A percentile compares a stretch with the other conserved stretches of the same genome.
phyloP scores from a whole-genome alignment of 192 early-diverging fungal species.

The Coemansia sp. region DNA sequence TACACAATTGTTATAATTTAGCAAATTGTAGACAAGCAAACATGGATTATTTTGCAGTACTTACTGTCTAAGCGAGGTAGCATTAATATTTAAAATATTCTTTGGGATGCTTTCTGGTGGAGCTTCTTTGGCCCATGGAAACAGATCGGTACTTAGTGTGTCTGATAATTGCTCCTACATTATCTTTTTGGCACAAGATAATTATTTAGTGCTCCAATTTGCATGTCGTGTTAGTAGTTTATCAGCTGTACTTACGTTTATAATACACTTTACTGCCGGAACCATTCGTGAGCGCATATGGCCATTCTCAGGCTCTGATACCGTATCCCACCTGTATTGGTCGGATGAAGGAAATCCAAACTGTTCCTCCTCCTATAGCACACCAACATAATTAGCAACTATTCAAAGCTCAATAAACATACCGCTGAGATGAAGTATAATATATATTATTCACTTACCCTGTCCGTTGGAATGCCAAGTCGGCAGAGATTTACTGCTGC shows the following conservation, averaged over 20 bases:
- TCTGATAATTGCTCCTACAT: slow-evolving; percentile 21
- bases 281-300: slow-evolving; percentile 23
- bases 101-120: slow-evolving; percentile 29
- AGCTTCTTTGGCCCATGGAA: slow-evolving; percentile 39
- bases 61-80: slow-evolving; percentile 48
- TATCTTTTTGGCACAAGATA: background rate
- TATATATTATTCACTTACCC: slow-evolving; percentile 13
- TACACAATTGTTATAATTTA: background rate
- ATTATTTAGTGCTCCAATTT: background rate
- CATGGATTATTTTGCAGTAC: background rate
- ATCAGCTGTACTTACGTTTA: slow-evolving; percentile 14
- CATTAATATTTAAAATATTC: slow-evolving; percentile 25
- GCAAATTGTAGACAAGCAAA: background rate
- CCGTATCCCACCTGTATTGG: background rate
- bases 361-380: background rate
- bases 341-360: background rate
- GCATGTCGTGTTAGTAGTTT: background rate
- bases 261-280: slow-evolving; percentile 38
- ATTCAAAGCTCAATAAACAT: background rate
- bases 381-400: background rate
- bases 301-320: background rate
- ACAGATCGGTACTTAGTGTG: slow-evolving; percentile 21
- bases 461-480: slow-evolving; percentile 39
- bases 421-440: too few relatives aligned
- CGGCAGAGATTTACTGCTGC: slow-evolving; percentile 33